These are phyloP conservation scores for Backusella australiensis DNA, from an alignment of 192 early-diverging fungal species.

Conservation along the genomic window DNA sequence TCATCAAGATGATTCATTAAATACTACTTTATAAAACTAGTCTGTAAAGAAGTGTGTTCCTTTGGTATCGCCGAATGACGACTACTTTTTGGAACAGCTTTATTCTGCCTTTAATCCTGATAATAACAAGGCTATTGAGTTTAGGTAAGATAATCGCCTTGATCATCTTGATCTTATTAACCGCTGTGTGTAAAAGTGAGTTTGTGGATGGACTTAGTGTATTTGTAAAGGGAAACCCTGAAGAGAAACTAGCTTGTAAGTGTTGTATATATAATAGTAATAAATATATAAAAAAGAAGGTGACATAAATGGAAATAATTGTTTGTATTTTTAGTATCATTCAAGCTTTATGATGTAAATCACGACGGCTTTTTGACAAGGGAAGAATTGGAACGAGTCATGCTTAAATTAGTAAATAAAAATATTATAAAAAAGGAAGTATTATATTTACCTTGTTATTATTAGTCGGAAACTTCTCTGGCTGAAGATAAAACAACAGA, in stretches of 20 bases:
- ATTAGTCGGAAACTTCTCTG: conserved; percentile 41
- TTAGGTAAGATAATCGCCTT: neutral
- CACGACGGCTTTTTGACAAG: conserved; percentile 71
- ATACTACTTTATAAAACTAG: conserved; percentile 21
- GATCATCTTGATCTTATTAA: neutral
- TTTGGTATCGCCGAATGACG: conserved; percentile 58
- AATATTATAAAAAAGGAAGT: neutral
- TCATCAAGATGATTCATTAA: no score
- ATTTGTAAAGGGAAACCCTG: conserved; percentile 73
- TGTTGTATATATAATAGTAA: neutral
- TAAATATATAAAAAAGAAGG: neutral
- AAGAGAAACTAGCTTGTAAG: conserved; percentile 48
- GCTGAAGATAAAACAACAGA: conserved; percentile 66
- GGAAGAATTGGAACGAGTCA: conserved; percentile 67
- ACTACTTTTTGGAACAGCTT: conserved; percentile 69
- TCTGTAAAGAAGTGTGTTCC: conserved; percentile 52
- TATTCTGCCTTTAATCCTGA: conserved; percentile 77
- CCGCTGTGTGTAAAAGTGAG: conserved; percentile 29
- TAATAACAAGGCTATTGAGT: conserved; percentile 61
- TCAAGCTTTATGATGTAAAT: conserved; percentile 78
- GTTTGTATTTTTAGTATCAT: conserved; percentile 56
- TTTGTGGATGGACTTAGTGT: conserved; percentile 63
- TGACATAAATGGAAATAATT: neutral
- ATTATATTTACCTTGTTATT: neutral
- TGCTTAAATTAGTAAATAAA: conserved; percentile 66